A percentile compares a stretch with the other conserved stretches of the same genome.
Evolutionary conservation across 768 basidiomycete species (phyloP).

Genomic region (Piloderma croceum): DNA sequence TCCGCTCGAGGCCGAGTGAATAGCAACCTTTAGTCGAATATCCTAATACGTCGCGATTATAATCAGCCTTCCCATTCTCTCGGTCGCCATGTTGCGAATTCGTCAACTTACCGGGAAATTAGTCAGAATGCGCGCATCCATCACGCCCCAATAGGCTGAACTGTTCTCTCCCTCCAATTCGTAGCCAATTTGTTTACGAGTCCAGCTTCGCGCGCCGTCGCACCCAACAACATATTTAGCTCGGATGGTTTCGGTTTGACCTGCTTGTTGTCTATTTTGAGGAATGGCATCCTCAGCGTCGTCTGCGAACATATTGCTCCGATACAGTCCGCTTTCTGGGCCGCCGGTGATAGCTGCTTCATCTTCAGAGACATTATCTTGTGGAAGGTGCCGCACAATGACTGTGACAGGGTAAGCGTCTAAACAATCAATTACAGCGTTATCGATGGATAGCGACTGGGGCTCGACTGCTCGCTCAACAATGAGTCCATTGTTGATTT

Average conservation of each 20-base stretch:
- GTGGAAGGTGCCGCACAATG: background rate
- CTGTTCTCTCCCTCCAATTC: background rate
- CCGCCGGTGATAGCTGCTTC: background rate
- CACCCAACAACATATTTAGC: background rate
- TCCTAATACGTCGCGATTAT: no score
- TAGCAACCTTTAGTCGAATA: background rate
- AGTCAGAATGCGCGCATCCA: background rate
- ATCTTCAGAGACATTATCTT: background rate
- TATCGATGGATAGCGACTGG: background rate
- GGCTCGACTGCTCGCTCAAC: background rate
- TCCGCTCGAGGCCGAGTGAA: background rate
- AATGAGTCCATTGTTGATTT: background rate
- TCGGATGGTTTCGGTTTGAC: background rate
- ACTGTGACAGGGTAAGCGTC: constrained; percentile 29
- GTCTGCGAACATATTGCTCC: background rate
- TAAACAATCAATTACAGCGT: background rate
- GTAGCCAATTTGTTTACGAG: background rate
- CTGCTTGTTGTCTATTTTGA: background rate
- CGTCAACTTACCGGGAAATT: no score
- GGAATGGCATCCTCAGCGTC: background rate
- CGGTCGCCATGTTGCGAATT: no score
- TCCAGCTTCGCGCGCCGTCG: background rate
- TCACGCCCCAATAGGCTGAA: background rate
- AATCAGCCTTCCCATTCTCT: no score
- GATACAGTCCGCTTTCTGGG: background rate